Evolutionary conservation across 345 rosid species (phyloP).

Genomic region (Limnanthes douglasii): DNA sequence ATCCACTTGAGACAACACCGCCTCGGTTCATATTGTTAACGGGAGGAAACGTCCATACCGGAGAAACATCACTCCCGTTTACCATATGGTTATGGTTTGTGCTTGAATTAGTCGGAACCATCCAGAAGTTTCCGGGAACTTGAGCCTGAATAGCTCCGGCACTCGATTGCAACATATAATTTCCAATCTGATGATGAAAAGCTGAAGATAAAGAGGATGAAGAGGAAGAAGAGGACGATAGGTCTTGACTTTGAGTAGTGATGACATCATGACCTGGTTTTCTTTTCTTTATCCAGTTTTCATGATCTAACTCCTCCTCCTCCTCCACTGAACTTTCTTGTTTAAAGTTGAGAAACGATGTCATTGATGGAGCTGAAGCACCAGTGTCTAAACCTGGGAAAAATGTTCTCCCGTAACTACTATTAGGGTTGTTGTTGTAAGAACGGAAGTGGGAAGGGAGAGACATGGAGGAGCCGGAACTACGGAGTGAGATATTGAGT

Average conservation of each 20-base stretch:
- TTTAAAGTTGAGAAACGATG: slow-evolving; percentile 68
- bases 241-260: too few species aligned
- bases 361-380: slow-evolving; percentile 13
- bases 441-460: slow-evolving; percentile 72
- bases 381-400: slow-evolving; percentile 34
- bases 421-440: slow-evolving; percentile 36
- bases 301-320: slow-evolving; percentile 21
- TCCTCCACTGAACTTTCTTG: slow-evolving; percentile 49
- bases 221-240: too few species aligned
- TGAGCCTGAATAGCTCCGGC: slow-evolving; percentile 44
- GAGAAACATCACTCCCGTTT: slow-evolving; percentile 59
- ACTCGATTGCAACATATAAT: slow-evolving; percentile 49
- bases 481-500: slow-evolving; percentile 76
- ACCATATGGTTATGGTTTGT: slow-evolving; percentile 41
- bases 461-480: slow-evolving; percentile 83
- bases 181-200: slow-evolving; percentile 58
- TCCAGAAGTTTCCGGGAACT: slow-evolving; percentile 87
- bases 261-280: too few species aligned
- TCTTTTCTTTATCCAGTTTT: slow-evolving; percentile 34
- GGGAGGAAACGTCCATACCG: slow-evolving; percentile 80
- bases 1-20: slow-evolving; percentile 62
- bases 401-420: slow-evolving; percentile 2
- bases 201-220: too few species aligned
- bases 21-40: slow-evolving; percentile 38
- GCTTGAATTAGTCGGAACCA: slow-evolving; percentile 56